Base-by-base conservation (phyloP, 2,329 filamentous ascomycete genomes). In the Epicoccum nigrum region DNA sequence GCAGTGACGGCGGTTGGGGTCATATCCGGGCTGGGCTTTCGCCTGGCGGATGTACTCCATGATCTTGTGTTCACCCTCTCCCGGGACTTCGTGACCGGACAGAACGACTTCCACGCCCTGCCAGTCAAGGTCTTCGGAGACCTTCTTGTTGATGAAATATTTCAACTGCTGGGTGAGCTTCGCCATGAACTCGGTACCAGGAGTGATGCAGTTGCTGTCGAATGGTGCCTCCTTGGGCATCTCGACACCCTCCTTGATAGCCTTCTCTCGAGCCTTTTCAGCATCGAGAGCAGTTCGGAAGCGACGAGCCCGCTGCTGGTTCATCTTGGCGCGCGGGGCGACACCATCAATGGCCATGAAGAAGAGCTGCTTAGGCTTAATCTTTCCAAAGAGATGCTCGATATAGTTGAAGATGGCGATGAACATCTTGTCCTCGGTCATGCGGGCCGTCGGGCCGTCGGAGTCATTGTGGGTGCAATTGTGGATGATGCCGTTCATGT, bases 351-450 rank as follows among this genome's bases (percentile, higher is more conserved):
- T 94, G 42, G 94, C 95, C 94, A 99, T 99, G 81, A 97, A 99
- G 78, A 99, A 99, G 28, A 99, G 84, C 80, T 97, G 88, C 77
- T 96, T 93, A 11, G 94, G 94, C 76, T 97, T 97, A 72, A 99
- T 99, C 76, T 97, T 99, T 65, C 93, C 92, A 74, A 96, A 99
- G 45, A 99, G 77, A 78, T 99, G 94, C 76, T 99, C 94, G 62
- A 99, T 99, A 74, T 99, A 99, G 77, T 97, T 97, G 84, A 99
- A 99, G 68, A 99, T 99, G 51, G 92, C 89, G 63, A 99, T 97
- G 72, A 99, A 99, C 94, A 99, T 99, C 75, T 97, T 90, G 74
- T 99, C 93, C 74, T 99, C 95, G 50, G 88, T 93, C 76, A 97
- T 87, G 47, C 94, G 91, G 68, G 95, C 95, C 1, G 90, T 91